phyloP scores from a whole-genome alignment of 2,329 filamentous ascomycete genomes.

The Cladophialophora carrionii region DNA sequence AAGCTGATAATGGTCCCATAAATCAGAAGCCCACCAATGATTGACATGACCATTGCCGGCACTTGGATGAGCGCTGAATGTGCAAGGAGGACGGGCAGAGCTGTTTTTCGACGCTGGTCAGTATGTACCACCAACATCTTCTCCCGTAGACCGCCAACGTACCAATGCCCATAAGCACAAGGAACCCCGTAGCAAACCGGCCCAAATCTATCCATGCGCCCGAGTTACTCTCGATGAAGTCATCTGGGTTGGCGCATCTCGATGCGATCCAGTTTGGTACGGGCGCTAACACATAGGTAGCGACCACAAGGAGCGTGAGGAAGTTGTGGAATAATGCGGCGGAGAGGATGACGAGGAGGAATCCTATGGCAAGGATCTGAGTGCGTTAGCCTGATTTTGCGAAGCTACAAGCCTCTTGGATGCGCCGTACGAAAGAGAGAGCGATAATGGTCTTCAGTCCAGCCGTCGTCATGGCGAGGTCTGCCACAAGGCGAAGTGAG shows the following conservation, averaged over 20 bases:
- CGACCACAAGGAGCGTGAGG: constrained; percentile 92
- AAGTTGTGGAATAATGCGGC: constrained; percentile 94
- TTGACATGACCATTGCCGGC: constrained; percentile 92
- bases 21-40: constrained; percentile 88
- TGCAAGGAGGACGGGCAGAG: constrained; percentile 83
- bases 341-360: constrained; percentile 97
- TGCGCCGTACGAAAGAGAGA: constrained; percentile 79
- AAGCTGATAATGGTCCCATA: constrained; percentile 99
- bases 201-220: constrained; percentile 90
- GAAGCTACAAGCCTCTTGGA: constrained; percentile 1
- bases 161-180: constrained; percentile 98
- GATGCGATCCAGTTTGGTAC: constrained; percentile 95
- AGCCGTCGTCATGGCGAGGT: constrained; percentile 62
- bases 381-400: constrained; percentile 21
- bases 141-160: constrained; percentile 47
- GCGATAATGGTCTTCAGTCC: constrained; percentile 99
- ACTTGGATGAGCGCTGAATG: constrained; percentile 81
- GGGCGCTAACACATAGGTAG: constrained; percentile 90
- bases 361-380: constrained; percentile 91
- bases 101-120: constrained; percentile 58
- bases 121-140: constrained; percentile 10
- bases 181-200: constrained; percentile 89
- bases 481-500: constrained; percentile 11
- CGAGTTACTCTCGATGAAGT: constrained; percentile 85
- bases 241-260: constrained; percentile 86